Evolutionary conservation across 495 filamentous ascomycete genomes (phyloP).

Genomic region (Neurospora sublineolata): DNA sequence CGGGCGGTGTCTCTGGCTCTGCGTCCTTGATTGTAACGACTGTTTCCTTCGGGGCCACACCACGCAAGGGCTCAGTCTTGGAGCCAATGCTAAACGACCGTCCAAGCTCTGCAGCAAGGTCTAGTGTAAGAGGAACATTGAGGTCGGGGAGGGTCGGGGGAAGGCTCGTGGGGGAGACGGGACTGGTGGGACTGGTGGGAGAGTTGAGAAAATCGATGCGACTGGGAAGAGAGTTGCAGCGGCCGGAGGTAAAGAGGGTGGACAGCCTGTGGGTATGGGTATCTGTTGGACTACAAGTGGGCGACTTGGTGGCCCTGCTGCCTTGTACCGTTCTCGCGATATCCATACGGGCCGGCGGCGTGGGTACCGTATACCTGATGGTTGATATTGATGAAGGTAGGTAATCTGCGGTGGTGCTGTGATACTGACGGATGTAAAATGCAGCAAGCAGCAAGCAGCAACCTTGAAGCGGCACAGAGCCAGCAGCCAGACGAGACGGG

Average conservation of each 20-base stretch:
- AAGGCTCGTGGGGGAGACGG: conserved; percentile 7
- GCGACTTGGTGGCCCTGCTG: not conserved
- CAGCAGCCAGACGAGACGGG: not conserved
- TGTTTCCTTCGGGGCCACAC: conserved; percentile 1
- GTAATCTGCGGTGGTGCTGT: not conserved
- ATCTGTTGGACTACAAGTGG: not conserved
- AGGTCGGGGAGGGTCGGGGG: conserved; percentile 5
- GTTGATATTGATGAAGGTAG: not conserved
- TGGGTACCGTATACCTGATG: not conserved
- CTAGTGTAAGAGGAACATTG: not conserved
- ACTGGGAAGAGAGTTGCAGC: conserved; percentile 1
- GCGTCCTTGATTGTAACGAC: conserved; percentile 16
- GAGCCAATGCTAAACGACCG: conserved; percentile 6
- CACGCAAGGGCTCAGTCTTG: not conserved
- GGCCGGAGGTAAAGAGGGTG: conserved; percentile 25
- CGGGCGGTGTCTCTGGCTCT: conserved; percentile 6
- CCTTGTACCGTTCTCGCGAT: not conserved
- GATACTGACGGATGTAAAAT: not conserved
- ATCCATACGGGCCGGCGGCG: not conserved
- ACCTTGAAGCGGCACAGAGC: not conserved
- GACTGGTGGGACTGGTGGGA: conserved; percentile 5
- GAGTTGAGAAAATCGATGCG: not conserved
- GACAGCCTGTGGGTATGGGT: conserved; percentile 15
- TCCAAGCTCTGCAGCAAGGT: not conserved
- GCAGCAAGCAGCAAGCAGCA: conserved; percentile 2